A percentile compares a stretch with the other conserved stretches of the same genome.
Evolutionary conservation across 2,329 filamentous ascomycete species (phyloP).

Genomic region (Scortechinia acanthostroma): DNA sequence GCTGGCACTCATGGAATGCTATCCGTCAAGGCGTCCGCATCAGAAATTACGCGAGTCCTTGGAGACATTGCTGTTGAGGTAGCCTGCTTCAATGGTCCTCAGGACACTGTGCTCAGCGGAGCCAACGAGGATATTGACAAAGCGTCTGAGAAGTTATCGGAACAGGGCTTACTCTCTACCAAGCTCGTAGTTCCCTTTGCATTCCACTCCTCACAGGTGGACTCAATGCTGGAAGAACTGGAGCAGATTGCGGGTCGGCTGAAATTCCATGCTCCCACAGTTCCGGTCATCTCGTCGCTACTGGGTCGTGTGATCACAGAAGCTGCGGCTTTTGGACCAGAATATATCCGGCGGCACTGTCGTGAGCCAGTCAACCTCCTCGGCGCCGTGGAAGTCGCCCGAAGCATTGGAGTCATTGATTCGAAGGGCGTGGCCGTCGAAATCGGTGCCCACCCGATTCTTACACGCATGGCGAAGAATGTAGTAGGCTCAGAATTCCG

Average conservation of each 20-base stretch:
- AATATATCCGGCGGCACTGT: conserved; percentile 45
- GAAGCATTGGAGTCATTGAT: conserved; percentile 49
- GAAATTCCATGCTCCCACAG: conserved; percentile 19
- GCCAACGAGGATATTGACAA: conserved; percentile 43
- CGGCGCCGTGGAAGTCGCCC: conserved; percentile 49
- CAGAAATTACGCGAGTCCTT: conserved; percentile 11
- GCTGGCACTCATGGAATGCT: conserved; percentile 43
- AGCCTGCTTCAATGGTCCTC: conserved; percentile 71
- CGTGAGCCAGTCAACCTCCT: conserved; percentile 66
- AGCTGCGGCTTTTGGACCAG: conserved; percentile 35
- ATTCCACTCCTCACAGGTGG: conserved; percentile 26
- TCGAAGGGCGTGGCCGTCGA: conserved; percentile 67
- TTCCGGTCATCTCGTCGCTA: conserved; percentile 49
- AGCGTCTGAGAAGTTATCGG: conserved; percentile 26
- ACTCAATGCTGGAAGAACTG: conserved; percentile 36
- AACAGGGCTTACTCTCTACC: background rate
- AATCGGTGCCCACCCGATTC: conserved; percentile 68
- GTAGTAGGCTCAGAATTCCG: conserved; percentile 45
- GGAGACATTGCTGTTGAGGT: conserved; percentile 37
- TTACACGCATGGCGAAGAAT: conserved; percentile 60
- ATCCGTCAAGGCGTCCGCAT: conserved; percentile 30
- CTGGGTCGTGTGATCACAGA: conserved; percentile 43
- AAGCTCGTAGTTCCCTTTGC: conserved; percentile 23
- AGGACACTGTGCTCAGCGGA: conserved; percentile 68
- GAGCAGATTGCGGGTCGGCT: conserved; percentile 20